Conservation (phyloP, 2,329 filamentous ascomycete species). For the Exophiala viscosa region DNA sequence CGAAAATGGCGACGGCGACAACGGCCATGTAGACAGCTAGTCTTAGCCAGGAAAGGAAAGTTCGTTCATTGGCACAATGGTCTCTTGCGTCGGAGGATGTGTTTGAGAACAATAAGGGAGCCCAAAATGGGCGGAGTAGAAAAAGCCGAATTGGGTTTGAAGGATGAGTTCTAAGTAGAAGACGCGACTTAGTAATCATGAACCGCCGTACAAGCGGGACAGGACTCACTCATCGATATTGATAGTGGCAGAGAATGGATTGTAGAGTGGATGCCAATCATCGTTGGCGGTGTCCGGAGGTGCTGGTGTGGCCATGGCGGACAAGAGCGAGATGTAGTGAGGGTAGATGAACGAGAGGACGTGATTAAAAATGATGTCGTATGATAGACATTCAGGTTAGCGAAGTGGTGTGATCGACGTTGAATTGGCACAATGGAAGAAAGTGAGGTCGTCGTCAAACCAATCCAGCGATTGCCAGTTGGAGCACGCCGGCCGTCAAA, state of each 20-base stretch:
- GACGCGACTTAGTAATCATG: not conserved
- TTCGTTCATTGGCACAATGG: constrained; percentile 64
- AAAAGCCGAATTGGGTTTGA: constrained; percentile 41
- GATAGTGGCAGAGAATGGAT: constrained; percentile 22
- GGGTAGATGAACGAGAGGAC: not conserved
- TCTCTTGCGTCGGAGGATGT: constrained; percentile 62
- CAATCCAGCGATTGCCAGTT: not conserved
- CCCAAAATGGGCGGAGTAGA: constrained; percentile 52
- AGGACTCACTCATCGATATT: constrained; percentile 19
- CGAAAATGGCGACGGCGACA: constrained; percentile 81
- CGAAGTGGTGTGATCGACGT: no score
- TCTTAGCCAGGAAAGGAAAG: constrained; percentile 86
- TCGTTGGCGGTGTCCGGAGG: constrained; percentile 4
- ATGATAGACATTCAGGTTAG: no score
- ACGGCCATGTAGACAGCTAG: constrained; percentile 87
- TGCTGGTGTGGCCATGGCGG: constrained; percentile 3
- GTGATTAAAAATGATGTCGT: no score
- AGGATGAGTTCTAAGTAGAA: constrained; percentile 19
- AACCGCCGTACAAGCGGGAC: not conserved
- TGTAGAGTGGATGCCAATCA: constrained; percentile 26
- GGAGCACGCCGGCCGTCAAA: not conserved
- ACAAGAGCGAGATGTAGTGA: not conserved
- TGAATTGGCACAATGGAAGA: no score
- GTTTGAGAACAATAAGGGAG: constrained; percentile 64
- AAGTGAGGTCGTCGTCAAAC: no score